A percentile compares a stretch with the other conserved stretches of the same genome.
Evolutionary conservation across 2,329 filamentous ascomycete genomes (phyloP).

Genomic region (Malbranchea zuffiana): DNA sequence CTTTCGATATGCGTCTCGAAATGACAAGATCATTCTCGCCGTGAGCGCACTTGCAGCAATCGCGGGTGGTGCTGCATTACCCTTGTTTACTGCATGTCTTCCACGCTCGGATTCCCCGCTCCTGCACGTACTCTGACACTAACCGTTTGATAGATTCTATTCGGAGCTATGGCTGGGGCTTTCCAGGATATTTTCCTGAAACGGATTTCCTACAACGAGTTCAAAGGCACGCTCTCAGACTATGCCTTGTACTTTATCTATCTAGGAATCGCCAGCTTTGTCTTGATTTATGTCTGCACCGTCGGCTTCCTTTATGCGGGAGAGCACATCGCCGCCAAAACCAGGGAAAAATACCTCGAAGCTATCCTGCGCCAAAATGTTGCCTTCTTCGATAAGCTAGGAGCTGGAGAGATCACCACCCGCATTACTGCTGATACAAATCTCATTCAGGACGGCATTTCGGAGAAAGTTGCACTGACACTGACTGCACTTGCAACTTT

Average conservation of each 20-base stretch:
- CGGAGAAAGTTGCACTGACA: constrained; percentile 74
- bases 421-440: constrained; percentile 92
- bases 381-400: constrained; percentile 84
- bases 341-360: constrained; percentile 70
- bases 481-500: constrained; percentile 71
- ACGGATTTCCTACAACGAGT: constrained; percentile 41
- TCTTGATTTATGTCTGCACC: constrained; percentile 66
- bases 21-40: constrained; percentile 53
- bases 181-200: constrained; percentile 56
- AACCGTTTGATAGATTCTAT: constrained; percentile 42
- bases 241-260: constrained; percentile 78
- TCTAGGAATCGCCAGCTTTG: constrained; percentile 68
- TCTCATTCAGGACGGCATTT: constrained; percentile 84
- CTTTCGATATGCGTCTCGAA: constrained; percentile 58
- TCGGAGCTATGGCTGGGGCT: constrained; percentile 61
- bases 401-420: constrained; percentile 85
- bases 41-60: constrained; percentile 56
- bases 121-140: not conserved
- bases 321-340: constrained; percentile 67
- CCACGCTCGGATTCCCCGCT: constrained; percentile 1
- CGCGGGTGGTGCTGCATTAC: constrained; percentile 61
- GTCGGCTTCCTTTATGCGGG: constrained; percentile 84
- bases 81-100: constrained; percentile 54
- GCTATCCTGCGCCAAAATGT: constrained; percentile 83
- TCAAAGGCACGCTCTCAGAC: constrained; percentile 48